phyloP scores from a whole-genome alignment of 805 yeast species.

The Candida sithepensis region DNA sequence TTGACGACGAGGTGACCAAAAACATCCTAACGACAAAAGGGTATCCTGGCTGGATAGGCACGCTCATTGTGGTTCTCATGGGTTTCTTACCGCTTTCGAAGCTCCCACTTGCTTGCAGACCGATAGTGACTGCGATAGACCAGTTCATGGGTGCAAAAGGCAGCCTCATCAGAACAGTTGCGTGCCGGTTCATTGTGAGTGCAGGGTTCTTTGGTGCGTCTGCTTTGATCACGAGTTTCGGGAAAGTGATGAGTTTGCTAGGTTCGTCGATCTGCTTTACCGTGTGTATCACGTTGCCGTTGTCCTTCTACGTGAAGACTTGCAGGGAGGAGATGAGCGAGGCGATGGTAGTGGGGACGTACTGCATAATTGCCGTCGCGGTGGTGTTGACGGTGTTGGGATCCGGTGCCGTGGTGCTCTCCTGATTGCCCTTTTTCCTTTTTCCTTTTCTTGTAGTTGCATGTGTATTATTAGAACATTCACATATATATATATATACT shows the following conservation, averaged over 20 bases:
- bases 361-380: constrained; percentile 43
- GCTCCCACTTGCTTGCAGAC: constrained; percentile 78
- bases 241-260: constrained; percentile 71
- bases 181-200: constrained; percentile 47
- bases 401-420: constrained; percentile 47
- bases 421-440: constrained; percentile 1
- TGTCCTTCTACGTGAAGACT: constrained; percentile 62
- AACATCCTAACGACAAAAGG: constrained; percentile 41
- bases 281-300: constrained; percentile 76
- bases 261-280: constrained; percentile 80
- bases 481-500: background rate
- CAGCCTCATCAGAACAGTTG: constrained; percentile 7
- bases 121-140: constrained; percentile 71
- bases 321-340: constrained; percentile 42
- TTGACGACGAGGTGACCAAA: constrained; percentile 51
- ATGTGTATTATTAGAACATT: background rate
- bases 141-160: constrained; percentile 9
- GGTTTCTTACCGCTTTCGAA: constrained; percentile 84
- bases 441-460: background rate
- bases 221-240: constrained; percentile 71
- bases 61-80: constrained; percentile 59
- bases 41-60: constrained; percentile 45
- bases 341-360: constrained; percentile 38
- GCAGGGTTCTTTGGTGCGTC: constrained; percentile 55
- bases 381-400: constrained; percentile 52